Percentiles rank a stretch among this genome's conserved stretches.
Evolutionary conservation across 192 early-diverging fungal genomes (phyloP).

Genomic region (Coemansia sp.): DNA sequence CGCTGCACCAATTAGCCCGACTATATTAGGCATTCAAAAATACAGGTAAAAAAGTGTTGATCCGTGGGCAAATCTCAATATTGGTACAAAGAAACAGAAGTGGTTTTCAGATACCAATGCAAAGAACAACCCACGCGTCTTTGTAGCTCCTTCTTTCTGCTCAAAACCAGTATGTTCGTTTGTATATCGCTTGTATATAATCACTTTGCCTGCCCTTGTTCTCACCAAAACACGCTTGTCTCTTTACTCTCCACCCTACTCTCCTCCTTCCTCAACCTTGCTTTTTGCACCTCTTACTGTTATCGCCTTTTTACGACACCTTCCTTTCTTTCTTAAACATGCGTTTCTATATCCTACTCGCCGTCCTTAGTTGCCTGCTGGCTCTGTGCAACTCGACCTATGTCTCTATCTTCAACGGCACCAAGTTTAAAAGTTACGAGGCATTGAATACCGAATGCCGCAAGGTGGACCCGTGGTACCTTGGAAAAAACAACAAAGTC

Average conservation of each 20-base stretch:
- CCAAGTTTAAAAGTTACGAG: not conserved
- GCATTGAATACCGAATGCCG: not conserved
- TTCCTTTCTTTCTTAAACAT: not conserved
- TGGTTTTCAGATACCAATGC: not conserved
- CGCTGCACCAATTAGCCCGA: not conserved
- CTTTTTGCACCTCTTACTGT: no score
- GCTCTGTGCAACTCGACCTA: conserved; percentile 4
- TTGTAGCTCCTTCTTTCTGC: not conserved
- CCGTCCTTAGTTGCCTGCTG: conserved; percentile 5
- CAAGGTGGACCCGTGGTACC: not conserved
- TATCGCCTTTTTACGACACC: not conserved
- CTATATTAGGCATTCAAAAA: not conserved
- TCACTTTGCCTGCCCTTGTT: not conserved
- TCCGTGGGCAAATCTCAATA: not conserved
- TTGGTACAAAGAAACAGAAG: not conserved
- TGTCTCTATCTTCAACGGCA: not conserved
- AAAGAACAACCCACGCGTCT: not conserved
- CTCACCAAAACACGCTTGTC: not conserved
- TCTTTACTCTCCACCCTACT: no score
- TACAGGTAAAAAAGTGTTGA: not conserved
- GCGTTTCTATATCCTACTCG: not conserved
- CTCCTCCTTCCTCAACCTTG: not conserved
- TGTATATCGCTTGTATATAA: not conserved
- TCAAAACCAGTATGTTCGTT: not conserved
- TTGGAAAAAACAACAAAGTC: not conserved